Evolutionary conservation across 2,329 filamentous ascomycete genomes (phyloP).

Genomic region (Curvularia hawaiiensis): DNA sequence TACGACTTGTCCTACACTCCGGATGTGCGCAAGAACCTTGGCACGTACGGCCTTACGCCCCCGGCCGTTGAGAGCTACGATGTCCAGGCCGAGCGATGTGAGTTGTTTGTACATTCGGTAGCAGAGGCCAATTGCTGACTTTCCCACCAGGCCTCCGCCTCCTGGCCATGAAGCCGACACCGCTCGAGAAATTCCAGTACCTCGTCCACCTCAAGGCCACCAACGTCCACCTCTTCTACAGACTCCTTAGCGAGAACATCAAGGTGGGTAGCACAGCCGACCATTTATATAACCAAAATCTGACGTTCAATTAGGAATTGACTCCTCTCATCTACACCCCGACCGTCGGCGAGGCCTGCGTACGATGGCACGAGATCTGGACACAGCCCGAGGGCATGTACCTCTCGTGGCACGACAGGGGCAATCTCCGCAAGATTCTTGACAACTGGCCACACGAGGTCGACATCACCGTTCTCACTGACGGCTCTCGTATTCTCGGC

Average conservation of each 20-base stretch:
- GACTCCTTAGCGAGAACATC: constrained; percentile 76
- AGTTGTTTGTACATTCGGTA: constrained; percentile 38
- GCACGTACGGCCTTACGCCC: constrained; percentile 59
- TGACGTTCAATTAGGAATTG: constrained; percentile 63
- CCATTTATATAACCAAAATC: constrained; percentile 5
- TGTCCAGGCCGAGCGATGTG: constrained; percentile 57
- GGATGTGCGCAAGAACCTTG: constrained; percentile 57
- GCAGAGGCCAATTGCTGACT: constrained; percentile 12
- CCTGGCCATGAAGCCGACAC: constrained; percentile 70
- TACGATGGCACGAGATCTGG: constrained; percentile 95
- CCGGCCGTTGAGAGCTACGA: constrained; percentile 58
- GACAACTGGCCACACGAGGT: constrained; percentile 94
- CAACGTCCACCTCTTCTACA: constrained; percentile 81
- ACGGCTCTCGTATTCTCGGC: constrained; percentile 90
- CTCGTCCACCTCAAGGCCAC: constrained; percentile 75
- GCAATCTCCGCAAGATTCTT: constrained; percentile 85
- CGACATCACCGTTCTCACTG: constrained; percentile 95
- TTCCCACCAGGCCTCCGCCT: constrained; percentile 70
- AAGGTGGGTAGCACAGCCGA: constrained; percentile 49
- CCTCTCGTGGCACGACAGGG: constrained; percentile 92
- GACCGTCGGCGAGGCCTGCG: constrained; percentile 92
- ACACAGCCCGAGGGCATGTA: constrained; percentile 94
- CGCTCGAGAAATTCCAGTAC: constrained; percentile 84
- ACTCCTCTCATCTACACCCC: constrained; percentile 88
- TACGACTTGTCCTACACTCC: constrained; percentile 56